Percentiles rank a stretch among this genome's conserved stretches.
Evolutionary conservation across 768 basidiomycete genomes (phyloP).

Genomic region (Daedalea quercina): DNA sequence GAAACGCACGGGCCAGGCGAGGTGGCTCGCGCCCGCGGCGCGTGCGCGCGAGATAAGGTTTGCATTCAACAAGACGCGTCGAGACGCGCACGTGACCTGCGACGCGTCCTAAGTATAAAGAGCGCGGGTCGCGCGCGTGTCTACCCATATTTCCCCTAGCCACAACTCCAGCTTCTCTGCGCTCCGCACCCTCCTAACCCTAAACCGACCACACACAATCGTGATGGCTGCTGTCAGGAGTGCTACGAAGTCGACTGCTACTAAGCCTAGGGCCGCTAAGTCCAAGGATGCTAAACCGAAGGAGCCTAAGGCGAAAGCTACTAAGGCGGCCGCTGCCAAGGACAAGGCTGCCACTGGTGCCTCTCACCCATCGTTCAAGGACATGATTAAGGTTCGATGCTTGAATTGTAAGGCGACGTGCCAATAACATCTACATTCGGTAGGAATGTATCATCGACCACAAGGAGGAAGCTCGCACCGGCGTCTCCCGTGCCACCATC

Average conservation of each 20-base stretch:
- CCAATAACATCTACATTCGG: background rate
- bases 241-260: constrained; percentile 2
- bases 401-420: background rate
- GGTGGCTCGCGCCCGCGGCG: background rate
- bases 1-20: constrained; percentile 4
- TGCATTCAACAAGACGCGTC: constrained; percentile 25
- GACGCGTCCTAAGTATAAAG: constrained; percentile 23
- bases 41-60: constrained; percentile 19
- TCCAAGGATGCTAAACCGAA: constrained; percentile 10
- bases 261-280: constrained; percentile 8
- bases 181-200: constrained; percentile 3
- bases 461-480: constrained; percentile 58
- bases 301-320: constrained; percentile 10
- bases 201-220: background rate
- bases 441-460: constrained; percentile 70
- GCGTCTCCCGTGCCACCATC: constrained; percentile 71
- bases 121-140: constrained; percentile 1
- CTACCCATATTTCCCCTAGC: constrained; percentile 3
- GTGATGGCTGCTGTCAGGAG: constrained; percentile 13
- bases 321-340: constrained; percentile 9
- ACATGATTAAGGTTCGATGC: constrained; percentile 28
- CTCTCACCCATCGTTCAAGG: constrained; percentile 31
- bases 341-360: constrained; percentile 7
- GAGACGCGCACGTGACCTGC: constrained; percentile 20
- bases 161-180: constrained; percentile 5